phyloP scores from a whole-genome alignment of 1,284 basidiomycete species.

The Lignosus rhinocerotis region DNA sequence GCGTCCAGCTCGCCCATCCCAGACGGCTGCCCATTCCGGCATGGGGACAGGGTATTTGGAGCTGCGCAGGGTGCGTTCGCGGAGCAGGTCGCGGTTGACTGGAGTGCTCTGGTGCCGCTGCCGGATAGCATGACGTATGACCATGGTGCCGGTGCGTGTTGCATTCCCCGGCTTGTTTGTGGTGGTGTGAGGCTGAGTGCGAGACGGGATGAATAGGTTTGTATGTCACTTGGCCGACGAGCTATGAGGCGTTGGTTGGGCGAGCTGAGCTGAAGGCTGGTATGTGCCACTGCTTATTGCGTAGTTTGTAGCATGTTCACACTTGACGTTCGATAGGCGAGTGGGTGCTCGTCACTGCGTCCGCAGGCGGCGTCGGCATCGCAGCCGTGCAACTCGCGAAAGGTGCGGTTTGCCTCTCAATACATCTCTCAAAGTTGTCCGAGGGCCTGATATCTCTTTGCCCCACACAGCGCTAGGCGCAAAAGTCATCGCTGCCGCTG shows the following conservation, averaged over 20 bases:
- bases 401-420: slow-evolving; percentile 41
- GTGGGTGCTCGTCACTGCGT: slow-evolving; percentile 86
- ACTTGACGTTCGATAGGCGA: slow-evolving; percentile 55
- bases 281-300: slow-evolving; percentile 25
- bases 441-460: slow-evolving; percentile 11
- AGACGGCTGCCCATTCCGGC: slow-evolving; percentile 74
- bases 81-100: slow-evolving; percentile 64
- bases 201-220: slow-evolving; percentile 44
- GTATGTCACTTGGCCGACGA: slow-evolving; percentile 87
- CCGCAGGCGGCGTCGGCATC: slow-evolving; percentile 93
- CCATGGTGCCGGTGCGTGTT: slow-evolving; percentile 55
- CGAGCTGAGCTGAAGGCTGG: slow-evolving; percentile 77
- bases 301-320: neutral
- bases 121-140: slow-evolving; percentile 67
- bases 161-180: slow-evolving; percentile 6
- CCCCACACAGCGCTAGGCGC: slow-evolving; percentile 65
- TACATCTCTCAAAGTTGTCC: neutral
- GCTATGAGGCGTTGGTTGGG: slow-evolving; percentile 87
- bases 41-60: slow-evolving; percentile 90
- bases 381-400: slow-evolving; percentile 90
- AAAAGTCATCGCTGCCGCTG: slow-evolving; percentile 79
- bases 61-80: slow-evolving; percentile 80
- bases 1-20: slow-evolving; percentile 79
- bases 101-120: slow-evolving; percentile 53
- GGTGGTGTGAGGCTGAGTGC: neutral